A percentile compares a stretch with the other conserved stretches of the same genome.
Evolutionary conservation across 2,329 filamentous ascomycete species (phyloP).

Genomic region (Ambrosiella cleistominuta): DNA sequence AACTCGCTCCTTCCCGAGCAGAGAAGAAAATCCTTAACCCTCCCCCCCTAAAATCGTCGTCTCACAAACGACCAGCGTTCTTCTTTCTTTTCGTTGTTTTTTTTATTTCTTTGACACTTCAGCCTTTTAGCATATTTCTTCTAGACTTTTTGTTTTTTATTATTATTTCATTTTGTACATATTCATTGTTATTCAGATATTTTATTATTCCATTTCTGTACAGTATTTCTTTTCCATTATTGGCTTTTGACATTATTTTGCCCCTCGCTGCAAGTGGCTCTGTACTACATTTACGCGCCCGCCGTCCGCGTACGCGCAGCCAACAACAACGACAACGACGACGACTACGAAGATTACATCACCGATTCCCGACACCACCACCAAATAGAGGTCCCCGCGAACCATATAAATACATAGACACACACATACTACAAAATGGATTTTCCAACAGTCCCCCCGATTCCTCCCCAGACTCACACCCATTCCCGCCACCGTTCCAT

Average conservation of each 20-base stretch:
- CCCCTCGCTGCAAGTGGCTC: too few relatives aligned
- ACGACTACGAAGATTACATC: too few relatives aligned
- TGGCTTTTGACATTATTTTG: too few relatives aligned
- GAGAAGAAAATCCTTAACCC: too few relatives aligned
- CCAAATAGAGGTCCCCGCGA: background rate
- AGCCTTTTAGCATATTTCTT: background rate
- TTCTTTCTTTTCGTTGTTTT: background rate
- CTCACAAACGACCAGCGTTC: too few relatives aligned
- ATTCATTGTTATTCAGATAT: background rate
- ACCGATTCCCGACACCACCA: background rate
- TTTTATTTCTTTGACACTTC: background rate
- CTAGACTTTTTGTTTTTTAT: background rate
- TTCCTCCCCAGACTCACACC: slow-evolving; percentile 14
- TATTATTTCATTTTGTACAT: background rate
- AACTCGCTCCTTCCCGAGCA: too few relatives aligned
- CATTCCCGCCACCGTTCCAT: slow-evolving; percentile 14
- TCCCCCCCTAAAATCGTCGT: too few relatives aligned
- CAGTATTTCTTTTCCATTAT: too few relatives aligned
- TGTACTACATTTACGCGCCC: too few relatives aligned
- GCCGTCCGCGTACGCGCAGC: too few relatives aligned
- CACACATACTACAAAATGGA: slow-evolving; percentile 11
- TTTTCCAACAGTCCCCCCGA: slow-evolving; percentile 13
- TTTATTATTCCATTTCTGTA: background rate
- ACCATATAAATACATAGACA: background rate
- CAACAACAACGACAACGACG: too few relatives aligned